These are phyloP conservation scores for Flaveria bidentis DNA, from an alignment of 129 eudicot species.

Conservation along the genomic window DNA sequence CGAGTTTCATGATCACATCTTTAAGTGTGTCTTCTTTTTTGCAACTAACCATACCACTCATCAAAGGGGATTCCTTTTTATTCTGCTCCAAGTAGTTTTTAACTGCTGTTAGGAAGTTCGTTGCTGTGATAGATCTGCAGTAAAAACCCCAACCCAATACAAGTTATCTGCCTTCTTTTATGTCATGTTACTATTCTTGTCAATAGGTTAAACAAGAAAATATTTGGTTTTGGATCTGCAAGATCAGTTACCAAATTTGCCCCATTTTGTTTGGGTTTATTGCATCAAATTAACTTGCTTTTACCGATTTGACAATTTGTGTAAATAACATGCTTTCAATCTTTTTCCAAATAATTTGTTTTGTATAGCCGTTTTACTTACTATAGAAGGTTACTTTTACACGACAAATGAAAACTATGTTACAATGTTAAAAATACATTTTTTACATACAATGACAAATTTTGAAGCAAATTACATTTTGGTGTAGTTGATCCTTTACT, in stretches of 20 bases:
- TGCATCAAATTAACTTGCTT: neutral
- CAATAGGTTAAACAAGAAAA: neutral
- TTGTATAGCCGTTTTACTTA: neutral
- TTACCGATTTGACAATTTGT: neutral
- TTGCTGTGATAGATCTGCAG: slow-evolving; percentile 86
- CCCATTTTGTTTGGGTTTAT: neutral
- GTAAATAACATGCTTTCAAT: neutral
- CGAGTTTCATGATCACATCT: slow-evolving; percentile 77
- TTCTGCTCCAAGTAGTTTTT: slow-evolving; percentile 58
- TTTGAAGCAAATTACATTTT: too few relatives aligned
- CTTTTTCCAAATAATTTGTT: neutral
- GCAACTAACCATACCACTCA: slow-evolving; percentile 80
- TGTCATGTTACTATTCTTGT: neutral
- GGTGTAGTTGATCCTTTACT: too few relatives aligned
- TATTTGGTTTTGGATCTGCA: neutral
- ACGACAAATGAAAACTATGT: too few relatives aligned
- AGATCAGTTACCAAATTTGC: neutral
- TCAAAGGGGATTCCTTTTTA: slow-evolving; percentile 41
- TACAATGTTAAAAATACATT: too few relatives aligned
- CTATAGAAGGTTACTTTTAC: neutral
- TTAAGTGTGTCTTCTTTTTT: slow-evolving; percentile 57
- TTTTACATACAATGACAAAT: too few relatives aligned
- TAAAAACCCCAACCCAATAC: slow-evolving; percentile 8
- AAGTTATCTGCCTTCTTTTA: slow-evolving; percentile 9
- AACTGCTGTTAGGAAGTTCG: slow-evolving; percentile 79